Base-by-base conservation (phyloP, 2,329 filamentous ascomycete genomes). In the Trichoderma atrobrunneum region DNA sequence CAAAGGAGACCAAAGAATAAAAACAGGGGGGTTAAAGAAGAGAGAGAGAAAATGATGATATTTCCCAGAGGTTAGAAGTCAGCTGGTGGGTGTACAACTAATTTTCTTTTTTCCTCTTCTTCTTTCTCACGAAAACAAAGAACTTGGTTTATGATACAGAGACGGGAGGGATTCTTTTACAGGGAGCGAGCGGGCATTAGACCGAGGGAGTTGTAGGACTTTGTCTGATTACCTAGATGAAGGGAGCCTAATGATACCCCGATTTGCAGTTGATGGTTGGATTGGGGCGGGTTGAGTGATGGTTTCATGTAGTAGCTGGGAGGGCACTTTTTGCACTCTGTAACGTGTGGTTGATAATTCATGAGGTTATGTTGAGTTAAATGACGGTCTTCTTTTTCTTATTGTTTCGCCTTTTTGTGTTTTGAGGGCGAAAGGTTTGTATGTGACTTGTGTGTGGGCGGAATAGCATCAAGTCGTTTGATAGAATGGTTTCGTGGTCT, bases 191-290 rank as follows among this genome's bases (percentile, higher is more conserved):
- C 60, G 63, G 63, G 48, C 36, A 62, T 48, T 64, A 67, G 67
- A 61, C 51, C 51, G 70, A 61, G 61, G 56, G 60, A 62, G 68
- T 43, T 73, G 72, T 68, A 72, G 57, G 68, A 43, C 48, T 70
- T 63, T 68, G 67, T 73, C 65, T 70, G 62, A 72, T 73, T 12
- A 24, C 21, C 48, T 54, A 78, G 77, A 77, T 78, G 73, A 77
- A 76, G 76, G 76, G 79, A 79, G 77, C 75, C 76, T 78, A 82
- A 82, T 82, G 80, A 83, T 83, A 83, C 81, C 81, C 81, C 76
- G 77, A 76, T 79, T 76, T 64, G 69, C 36, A 48, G 65, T 51
- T 68, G 56, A 60, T 36, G 12, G 54, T 21, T 56, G 56, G 64
- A 34, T 24, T 68, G 54, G 36, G 65, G 30, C 21, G 36, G 65